Evolutionary conservation across 1,139 yeast species (phyloP).

Genomic region (Pichia sp.): DNA sequence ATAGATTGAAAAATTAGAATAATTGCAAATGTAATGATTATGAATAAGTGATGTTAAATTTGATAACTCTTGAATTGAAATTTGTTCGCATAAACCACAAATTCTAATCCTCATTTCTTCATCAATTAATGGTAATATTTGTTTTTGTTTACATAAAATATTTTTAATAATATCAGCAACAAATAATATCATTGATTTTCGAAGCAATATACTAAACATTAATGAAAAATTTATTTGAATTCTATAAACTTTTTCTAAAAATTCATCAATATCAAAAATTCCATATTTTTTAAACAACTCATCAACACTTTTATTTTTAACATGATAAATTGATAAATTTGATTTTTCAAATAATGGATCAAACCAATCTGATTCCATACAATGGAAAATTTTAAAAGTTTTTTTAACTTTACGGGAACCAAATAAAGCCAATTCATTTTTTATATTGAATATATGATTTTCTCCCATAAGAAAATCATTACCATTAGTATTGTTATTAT

Average conservation of each 20-base stretch:
- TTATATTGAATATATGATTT: too few relatives aligned
- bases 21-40: constrained; percentile 7
- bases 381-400: background rate
- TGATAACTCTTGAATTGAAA: background rate
- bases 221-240: background rate
- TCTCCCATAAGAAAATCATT: too few relatives aligned
- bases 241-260: constrained; percentile 1
- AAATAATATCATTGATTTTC: constrained; percentile 9
- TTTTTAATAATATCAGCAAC: constrained; percentile 10
- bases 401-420: background rate
- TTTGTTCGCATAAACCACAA: constrained; percentile 7
- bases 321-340: background rate
- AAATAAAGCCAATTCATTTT: background rate
- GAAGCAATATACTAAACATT: constrained; percentile 8
- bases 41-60: constrained; percentile 7
- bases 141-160: constrained; percentile 8
- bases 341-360: background rate
- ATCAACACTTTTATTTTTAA: background rate
- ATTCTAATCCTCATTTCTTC: constrained; percentile 8
- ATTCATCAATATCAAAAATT: constrained; percentile 5
- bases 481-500: too few relatives aligned
- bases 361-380: background rate
- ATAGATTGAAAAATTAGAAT: background rate
- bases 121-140: constrained; percentile 1
- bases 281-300: background rate